Evolutionary conservation across 2,329 filamentous ascomycete species (phyloP), one percentile per base, ranked within the genome.

Genomic region (Aspergillus sp.): DNA sequence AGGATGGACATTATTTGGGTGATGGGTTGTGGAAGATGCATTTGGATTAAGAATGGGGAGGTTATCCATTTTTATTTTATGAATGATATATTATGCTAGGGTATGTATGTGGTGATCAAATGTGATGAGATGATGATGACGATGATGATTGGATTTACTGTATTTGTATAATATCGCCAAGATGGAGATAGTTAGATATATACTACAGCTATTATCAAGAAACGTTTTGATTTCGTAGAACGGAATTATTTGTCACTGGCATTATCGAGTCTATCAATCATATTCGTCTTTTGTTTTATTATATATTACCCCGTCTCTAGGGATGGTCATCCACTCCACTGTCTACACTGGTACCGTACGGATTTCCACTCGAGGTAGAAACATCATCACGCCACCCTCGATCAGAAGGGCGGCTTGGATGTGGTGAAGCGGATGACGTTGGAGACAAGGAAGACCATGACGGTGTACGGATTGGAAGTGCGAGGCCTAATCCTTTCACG

Each of bases 1-100:
- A 97, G 73, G 86, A 90, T 48, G 88, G 88, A 29, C 93, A 98
- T 77, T 97, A 85, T 72, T 66, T 97, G 42, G 93, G 93, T 0
- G 93, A 98, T 74, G 93, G 91, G 12, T 71, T 98, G 56, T 98
- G 93, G 93, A 87, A 77, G 57, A 64, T 95, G 64, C 68, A 70
- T 49, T 64, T 81, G 57, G 75, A 77, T 66, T 81, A 68, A 72
- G 19, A 4, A 19, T 19, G 19, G 19, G 19, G 19, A 19, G 19
- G 19, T 19, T 19, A 19, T 19, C 19, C 19, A 2, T 19, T 19
- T 19, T 19, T 19, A 2, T 19, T 19, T 19, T 19, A 19, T 19
- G 19, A 19, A 19, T 19, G 19, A 19, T 19, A 19, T 19, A 19
- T 19, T 19, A 19, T 19, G 19, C 19, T 19, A 19, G 19, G 19